Evolutionary conservation across 2,329 filamentous ascomycete species (phyloP), one percentile per base, ranked within the genome.

Genomic region (Plenodomus tracheiphilus): DNA sequence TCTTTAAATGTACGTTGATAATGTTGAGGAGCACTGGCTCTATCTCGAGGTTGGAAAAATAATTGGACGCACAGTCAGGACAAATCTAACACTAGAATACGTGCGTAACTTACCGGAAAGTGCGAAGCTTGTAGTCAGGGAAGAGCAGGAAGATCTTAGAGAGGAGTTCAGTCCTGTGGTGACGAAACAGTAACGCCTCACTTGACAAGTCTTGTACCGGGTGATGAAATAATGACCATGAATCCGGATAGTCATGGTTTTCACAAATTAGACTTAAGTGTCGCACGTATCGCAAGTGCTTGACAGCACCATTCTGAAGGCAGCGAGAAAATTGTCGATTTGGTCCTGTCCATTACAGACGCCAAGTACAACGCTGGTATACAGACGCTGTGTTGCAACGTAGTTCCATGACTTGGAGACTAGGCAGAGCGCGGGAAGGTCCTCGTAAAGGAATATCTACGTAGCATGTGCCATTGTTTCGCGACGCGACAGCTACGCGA

Each of bases 371-470:
- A 49, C 45, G 7, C 37, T 47, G 11, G 11, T 18, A 17, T 51
- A 57, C n/a, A 48, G 35, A 13, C n/a, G 13, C 34, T 32, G 28
- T 13, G 46, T 52, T 25, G 46, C 46, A 18, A 52, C 11, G 19
- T 18, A 3, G 11, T 47, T 51, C 39, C 48, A 52, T 11, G 17
- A 20, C 35, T 25, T 49, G 7, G 39, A 50, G 9, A 39, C 42
- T 15, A 50, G 35, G 40, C 37, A 50, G 10, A 52, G 48, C 21
- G 48, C 51, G 37, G 39, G 22, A 13, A 54, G 16, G 38, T 53
- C 46, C 3, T 46, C 19, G 20, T 43, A 44, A 13, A 52, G 39
- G 22, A 40, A 37, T 5, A 52, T 40, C 39, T 52, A n/a, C 2
- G 15, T 18, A n/a, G 10, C 25, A 15, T 6, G 8, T 32, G 28